These are phyloP conservation scores for Xerocomellus chrysenteron DNA, from an alignment of 768 basidiomycete species.

Conservation along the genomic window DNA sequence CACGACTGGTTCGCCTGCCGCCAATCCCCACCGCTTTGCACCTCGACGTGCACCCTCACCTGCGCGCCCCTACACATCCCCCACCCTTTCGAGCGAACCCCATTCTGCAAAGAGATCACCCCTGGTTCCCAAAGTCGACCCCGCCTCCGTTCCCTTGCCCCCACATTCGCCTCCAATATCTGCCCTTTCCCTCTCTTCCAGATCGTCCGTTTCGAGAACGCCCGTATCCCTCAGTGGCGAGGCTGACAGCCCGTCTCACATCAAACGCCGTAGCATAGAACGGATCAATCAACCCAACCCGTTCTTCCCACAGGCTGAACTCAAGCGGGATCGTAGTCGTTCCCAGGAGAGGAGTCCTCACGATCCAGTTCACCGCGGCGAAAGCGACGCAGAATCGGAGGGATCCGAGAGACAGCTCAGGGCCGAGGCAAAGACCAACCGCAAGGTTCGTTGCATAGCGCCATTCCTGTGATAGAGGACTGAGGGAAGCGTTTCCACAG, in stretches of 20 bases:
- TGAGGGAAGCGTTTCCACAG: conserved; percentile 39
- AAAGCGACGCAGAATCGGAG: conserved; percentile 35
- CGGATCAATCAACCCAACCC: conserved; percentile 12
- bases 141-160: conserved; percentile 56
- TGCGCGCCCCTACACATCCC: conserved; percentile 32
- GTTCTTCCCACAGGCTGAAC: conserved; percentile 14
- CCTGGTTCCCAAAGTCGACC: conserved; percentile 45
- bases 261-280: conserved; percentile 36
- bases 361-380: conserved; percentile 18
- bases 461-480: background rate
- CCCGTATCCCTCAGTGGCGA: conserved; percentile 42
- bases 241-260: conserved; percentile 42
- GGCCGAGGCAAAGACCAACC: conserved; percentile 79
- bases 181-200: conserved; percentile 72
- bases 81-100: conserved; percentile 26
- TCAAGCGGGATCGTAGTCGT: conserved; percentile 18
- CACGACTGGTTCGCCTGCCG: conserved; percentile 52
- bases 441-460: conserved; percentile 56
- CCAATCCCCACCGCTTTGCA: conserved; percentile 57
- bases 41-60: conserved; percentile 36
- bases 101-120: conserved; percentile 14
- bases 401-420: conserved; percentile 53
- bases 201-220: conserved; percentile 61
- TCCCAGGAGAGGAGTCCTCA: conserved; percentile 19
- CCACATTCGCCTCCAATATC: conserved; percentile 73